These are phyloP conservation scores for Suillus plorans DNA, from an alignment of 768 basidiomycete genomes.

Conservation along the genomic window DNA sequence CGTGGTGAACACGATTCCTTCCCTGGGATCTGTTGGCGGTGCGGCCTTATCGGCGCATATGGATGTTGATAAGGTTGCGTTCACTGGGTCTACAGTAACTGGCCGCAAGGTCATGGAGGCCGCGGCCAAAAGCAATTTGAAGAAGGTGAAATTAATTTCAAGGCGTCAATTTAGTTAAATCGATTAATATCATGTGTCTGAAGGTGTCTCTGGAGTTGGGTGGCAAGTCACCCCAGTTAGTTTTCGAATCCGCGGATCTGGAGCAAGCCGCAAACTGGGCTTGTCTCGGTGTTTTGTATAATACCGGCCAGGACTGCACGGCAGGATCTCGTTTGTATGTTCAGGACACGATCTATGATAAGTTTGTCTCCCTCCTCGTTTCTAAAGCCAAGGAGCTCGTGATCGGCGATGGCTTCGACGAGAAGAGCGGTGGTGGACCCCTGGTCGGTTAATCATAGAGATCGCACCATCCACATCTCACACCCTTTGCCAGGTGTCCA, in stretches of 20 bases:
- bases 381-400: constrained; percentile 65
- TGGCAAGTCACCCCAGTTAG: constrained; percentile 86
- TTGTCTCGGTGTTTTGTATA: constrained; percentile 83
- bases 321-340: constrained; percentile 90
- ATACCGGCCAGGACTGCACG: constrained; percentile 91
- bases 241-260: constrained; percentile 90
- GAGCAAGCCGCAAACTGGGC: constrained; percentile 86
- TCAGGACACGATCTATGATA: constrained; percentile 85
- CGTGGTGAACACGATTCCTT: constrained; percentile 86
- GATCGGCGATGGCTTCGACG: constrained; percentile 82
- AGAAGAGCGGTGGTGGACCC: constrained; percentile 75
- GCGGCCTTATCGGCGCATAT: constrained; percentile 79
- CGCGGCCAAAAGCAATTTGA: constrained; percentile 90
- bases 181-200: constrained; percentile 10
- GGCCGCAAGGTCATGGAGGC: constrained; percentile 91
- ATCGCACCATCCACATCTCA: constrained; percentile 4
- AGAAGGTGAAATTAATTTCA: constrained; percentile 58
- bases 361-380: constrained; percentile 68
- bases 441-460: constrained; percentile 52
- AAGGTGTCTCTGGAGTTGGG: constrained; percentile 91
- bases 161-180: constrained; percentile 3
- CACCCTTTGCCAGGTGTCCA: constrained; percentile 60
- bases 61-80: constrained; percentile 92
- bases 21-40: constrained; percentile 79
- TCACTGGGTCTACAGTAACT: constrained; percentile 89